These are phyloP conservation scores for Parathielavia hyrcaniae DNA, from an alignment of 495 filamentous ascomycete genomes.

Conservation along the genomic window DNA sequence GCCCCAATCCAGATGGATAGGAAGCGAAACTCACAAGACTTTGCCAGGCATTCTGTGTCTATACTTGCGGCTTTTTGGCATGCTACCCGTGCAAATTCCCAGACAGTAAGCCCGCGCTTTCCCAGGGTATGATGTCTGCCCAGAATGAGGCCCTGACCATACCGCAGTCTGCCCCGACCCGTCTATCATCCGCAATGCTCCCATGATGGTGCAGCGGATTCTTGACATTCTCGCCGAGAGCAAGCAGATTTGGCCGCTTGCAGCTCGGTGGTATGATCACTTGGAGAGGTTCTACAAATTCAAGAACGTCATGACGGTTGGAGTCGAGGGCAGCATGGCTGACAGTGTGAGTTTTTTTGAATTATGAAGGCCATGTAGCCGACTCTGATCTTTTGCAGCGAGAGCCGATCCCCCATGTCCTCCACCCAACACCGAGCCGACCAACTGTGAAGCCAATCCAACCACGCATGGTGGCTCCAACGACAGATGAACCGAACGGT, in stretches of 20 bases:
- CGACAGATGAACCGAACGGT: constrained; percentile 12
- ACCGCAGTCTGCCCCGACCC: constrained; percentile 35
- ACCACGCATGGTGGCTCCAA: constrained; percentile 11
- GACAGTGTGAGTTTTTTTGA: constrained; percentile 36
- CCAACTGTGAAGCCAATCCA: constrained; percentile 16
- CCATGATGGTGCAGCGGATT: constrained; percentile 36
- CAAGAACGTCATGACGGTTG: constrained; percentile 30
- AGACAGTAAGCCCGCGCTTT: constrained; percentile 27
- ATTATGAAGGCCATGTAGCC: no score
- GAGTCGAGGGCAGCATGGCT: constrained; percentile 41
- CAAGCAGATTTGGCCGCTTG: constrained; percentile 43
- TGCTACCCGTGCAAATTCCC: constrained; percentile 45
- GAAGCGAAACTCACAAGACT: constrained; percentile 7
- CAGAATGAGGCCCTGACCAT: not conserved
- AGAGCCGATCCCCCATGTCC: constrained; percentile 31
- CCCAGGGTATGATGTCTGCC: not conserved
- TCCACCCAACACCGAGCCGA: constrained; percentile 21
- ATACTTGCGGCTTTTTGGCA: constrained; percentile 46
- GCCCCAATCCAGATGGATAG: not conserved
- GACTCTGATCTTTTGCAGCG: constrained; percentile 15
- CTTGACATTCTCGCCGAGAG: constrained; percentile 38
- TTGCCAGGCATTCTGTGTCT: constrained; percentile 44
- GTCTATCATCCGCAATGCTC: constrained; percentile 32
- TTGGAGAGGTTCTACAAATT: constrained; percentile 39
- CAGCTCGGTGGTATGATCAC: constrained; percentile 40